Evolutionary conservation across 2,329 filamentous ascomycete species (phyloP), one percentile per base, ranked within the genome.

Genomic region (Fusarium sp.): DNA sequence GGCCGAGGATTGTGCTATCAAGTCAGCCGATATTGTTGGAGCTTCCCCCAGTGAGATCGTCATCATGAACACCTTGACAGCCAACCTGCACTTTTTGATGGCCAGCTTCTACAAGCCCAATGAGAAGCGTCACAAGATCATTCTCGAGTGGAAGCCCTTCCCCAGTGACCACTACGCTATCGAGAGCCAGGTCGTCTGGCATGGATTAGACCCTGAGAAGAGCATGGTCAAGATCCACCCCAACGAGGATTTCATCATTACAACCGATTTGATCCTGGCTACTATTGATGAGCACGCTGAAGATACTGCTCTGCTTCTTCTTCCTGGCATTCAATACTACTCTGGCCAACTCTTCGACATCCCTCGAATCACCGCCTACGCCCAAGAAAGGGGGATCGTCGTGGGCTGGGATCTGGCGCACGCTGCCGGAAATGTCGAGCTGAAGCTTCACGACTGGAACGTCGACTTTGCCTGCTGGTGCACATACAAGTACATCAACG

Each of bases 381-480:
- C 95, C 0, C 92, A 92, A 73, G 86, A 86, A 1, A 90, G 90
- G 73, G 93, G 91, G 60, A 90, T 97, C 50, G 82, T 91, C 2
- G 91, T 97, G 6, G 94, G 95, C 30, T 98, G 95, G 95, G 95
- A 97, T 80, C 90, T 97, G 30, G 95, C 95, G 0, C 95, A 97
- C 81, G 94, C 94, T 0, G 93, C 90, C 25, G 95, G 95, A 35
- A 98, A 98, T 79, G 93, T 97, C 2, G 91, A 93, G 45, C 83
- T 98, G 20, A 84, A 87, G 67, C 87, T 98, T 22, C 95, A 97
- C 82, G 94, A 96, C 77, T 98, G 95, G 95, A 89, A 93, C 75
- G 94, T 97, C 37, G 95, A 98, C 81, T 97, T 97, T 78, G 95
- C 95, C 17, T 94, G 90, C 63, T 98, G 95, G 95, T 98, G 95